Conservation (phyloP, 2,329 filamentous ascomycete genomes). For the Dothiorella sarmentorum region DNA sequence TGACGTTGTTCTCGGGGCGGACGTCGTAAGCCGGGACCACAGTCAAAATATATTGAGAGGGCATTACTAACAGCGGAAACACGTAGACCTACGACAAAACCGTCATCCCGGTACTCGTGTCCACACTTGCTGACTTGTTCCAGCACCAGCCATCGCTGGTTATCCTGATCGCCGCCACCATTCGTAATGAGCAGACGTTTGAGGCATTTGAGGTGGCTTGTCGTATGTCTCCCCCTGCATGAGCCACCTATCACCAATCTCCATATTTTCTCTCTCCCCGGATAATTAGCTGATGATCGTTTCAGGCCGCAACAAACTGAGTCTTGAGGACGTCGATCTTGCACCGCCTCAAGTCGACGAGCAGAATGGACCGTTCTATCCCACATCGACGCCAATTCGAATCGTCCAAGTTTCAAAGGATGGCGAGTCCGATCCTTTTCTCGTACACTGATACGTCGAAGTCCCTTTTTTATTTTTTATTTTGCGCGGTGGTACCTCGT, state of each 20-base stretch:
- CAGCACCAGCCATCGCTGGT: conserved; percentile 53
- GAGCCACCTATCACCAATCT: conserved; percentile 2
- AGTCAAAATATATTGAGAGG: neutral
- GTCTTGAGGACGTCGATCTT: conserved; percentile 31
- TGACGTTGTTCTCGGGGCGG: conserved; percentile 70
- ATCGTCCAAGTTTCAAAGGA: conserved; percentile 34
- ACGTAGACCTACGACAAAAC: conserved; percentile 65
- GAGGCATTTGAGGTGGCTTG: conserved; percentile 61
- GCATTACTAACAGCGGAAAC: conserved; percentile 2
- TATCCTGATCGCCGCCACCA: conserved; percentile 66
- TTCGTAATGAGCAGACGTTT: conserved; percentile 69
- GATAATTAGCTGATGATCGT: conserved; percentile 28
- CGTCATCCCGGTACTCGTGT: conserved; percentile 61
- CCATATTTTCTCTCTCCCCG: neutral
- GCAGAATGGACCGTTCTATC: conserved; percentile 64
- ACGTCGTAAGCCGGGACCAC: conserved; percentile 53
- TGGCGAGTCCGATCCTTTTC: conserved; percentile 7
- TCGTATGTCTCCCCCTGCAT: conserved; percentile 37
- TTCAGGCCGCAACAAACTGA: conserved; percentile 35
- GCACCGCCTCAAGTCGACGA: conserved; percentile 31
- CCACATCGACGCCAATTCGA: conserved; percentile 56
- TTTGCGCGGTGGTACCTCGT: neutral
- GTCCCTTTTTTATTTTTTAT: neutral
- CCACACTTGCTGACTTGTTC: conserved; percentile 62
- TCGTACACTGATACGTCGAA: neutral